Base-by-base conservation (phyloP, 441 rosid species). In the Adansonia madagascariensis region DNA sequence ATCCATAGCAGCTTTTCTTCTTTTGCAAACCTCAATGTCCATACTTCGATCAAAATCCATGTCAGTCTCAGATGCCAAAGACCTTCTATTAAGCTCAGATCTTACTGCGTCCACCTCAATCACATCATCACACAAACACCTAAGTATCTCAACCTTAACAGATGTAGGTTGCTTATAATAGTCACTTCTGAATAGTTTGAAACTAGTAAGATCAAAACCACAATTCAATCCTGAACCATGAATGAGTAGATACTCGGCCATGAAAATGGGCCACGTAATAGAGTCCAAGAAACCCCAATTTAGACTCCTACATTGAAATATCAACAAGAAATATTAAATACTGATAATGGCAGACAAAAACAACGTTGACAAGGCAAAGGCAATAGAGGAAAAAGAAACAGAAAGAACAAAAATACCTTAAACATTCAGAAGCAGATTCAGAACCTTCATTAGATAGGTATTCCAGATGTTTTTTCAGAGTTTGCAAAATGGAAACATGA, bases 71-170 rank as follows among this genome's bases (percentile, higher is more conserved):
- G 88, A 84, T 43, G 83, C 89, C 65, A 85, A 87, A 75, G 91
- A 88, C 86, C 99, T 89, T 82, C 90, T 85, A 75, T 79, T 89
- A 71, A 96, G 86, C 86, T 94, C 98, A 67, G 88, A 86, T 80
- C 94, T 88, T 77, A 96, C 82, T 78, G 86, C 84, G 75, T 94
- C 98, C 75, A 84, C 86, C 70, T 90, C 89, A 67, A 85, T 83
- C 87, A 90, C 82, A 80, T 89, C 91, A 74, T 86, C 82, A 82
- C 94, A 91, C 83, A 91, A 73, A 82, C 85, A 83, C 74, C 84
- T 71, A 52, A 91, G 91, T 75, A 91, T 85, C 83, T 91, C 87
- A 75, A 86, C 74, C 83, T 91, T 91, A 77, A 85, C 84, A 77
- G 79, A 57, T 27, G 67, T 65, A 46, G 94, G 89, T 78, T 79